Percentiles rank a stretch among this genome's conserved stretches.
These are phyloP conservation scores for Botryosphaeria agaves DNA, from an alignment of 2,329 filamentous ascomycete genomes.

Conservation along the genomic window DNA sequence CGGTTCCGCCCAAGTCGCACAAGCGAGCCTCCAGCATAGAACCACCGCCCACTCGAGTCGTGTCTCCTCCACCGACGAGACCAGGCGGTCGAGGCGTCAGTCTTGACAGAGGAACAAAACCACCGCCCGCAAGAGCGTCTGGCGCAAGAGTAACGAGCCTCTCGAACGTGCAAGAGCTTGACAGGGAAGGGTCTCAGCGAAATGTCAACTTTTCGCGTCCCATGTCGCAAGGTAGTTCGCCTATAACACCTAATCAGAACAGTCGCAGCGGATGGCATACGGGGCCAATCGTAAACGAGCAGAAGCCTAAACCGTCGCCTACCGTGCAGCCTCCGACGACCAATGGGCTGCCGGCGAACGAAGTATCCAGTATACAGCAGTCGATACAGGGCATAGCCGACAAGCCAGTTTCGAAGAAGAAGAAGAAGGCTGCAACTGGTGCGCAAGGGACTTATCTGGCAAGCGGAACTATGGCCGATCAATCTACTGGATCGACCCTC, in stretches of 20 bases:
- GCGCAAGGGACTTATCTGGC: neutral
- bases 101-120: conserved; percentile 20
- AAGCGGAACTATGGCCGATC: conserved; percentile 5
- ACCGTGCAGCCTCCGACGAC: conserved; percentile 13
- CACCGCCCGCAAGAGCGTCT: conserved; percentile 5
- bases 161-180: conserved; percentile 24
- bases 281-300: conserved; percentile 39
- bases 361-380: conserved; percentile 12
- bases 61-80: conserved; percentile 21
- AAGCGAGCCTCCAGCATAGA: conserved; percentile 34
- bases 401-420: conserved; percentile 24
- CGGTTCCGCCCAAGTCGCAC: conserved; percentile 12
- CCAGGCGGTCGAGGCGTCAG: conserved; percentile 19
- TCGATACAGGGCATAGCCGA: conserved; percentile 17
- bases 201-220: conserved; percentile 38
- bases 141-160: conserved; percentile 13
- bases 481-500: conserved; percentile 9
- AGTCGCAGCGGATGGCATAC: conserved; percentile 37
- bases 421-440: conserved; percentile 7
- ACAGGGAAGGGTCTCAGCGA: conserved; percentile 23
- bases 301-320: conserved; percentile 9
- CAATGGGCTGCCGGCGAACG: conserved; percentile 7
- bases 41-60: conserved; percentile 26
- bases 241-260: no score
- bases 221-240: no score